Base-by-base conservation (phyloP, 257 asterid species). In the Verbascum thapsus region DNA sequence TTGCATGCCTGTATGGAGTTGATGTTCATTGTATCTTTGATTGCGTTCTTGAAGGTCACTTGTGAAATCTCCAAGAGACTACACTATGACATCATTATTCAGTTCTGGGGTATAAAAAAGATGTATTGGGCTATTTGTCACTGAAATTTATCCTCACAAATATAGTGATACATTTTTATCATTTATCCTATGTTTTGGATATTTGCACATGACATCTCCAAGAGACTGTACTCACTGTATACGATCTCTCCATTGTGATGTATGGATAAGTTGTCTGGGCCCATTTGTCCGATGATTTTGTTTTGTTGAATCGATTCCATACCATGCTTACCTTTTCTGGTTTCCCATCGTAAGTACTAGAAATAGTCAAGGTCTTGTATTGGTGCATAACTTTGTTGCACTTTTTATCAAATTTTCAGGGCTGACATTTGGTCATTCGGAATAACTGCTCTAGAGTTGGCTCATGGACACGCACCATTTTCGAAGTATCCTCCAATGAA, bases 371-470 rank as follows among this genome's bases (percentile, higher is more conserved):
- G 38, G 53, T 40, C 38, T 20, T 42, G 9, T 41, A 7, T 62
- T 73, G 59, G 44, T 55, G 60, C 59, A 42, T 66, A 61, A 60
- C 13, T 40, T 35, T 22, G 13, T 71, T 5, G 44, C n/a, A 7
- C 50, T 52, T 61, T 60, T 50, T 45, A 41, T 39, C 60, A 56
- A 63, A 69, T 53, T 62, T 67, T 34, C 85, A 94, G 99, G 88
- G 99, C 97, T 60, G 99, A 94, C 74, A 94, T 94, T 64, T 94
- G 99, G 99, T 94, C 99, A 34, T 83, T 94, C 74, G 99, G 99
- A 68, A 94, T 94, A 76, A 94, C 99, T 59, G 99, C 99, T 19
- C 79, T 94, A 71, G 99, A 94, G 81, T 79, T 94, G 78, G 99
- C 99, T 68, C 99, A 94, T 84, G 99, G 99, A 40, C 99, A 94